Percentiles rank a stretch among this genome's conserved stretches.
Evolutionary conservation across 345 rosid species (phyloP).

Genomic region (Camelina sativa): DNA sequence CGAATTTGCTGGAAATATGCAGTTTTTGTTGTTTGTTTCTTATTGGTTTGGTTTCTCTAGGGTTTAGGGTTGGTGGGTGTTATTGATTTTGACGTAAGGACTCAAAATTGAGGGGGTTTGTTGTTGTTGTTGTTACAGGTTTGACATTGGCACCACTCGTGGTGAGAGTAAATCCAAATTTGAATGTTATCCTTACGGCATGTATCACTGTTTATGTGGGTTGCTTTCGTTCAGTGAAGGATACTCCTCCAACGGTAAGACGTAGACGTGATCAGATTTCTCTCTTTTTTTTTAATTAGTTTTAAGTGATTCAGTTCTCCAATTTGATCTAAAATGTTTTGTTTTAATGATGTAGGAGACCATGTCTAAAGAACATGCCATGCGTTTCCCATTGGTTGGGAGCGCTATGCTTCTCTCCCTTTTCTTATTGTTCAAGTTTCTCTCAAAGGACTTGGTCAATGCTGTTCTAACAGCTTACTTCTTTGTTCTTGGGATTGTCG

Average conservation of each 20-base stretch:
- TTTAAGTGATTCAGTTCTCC: background rate
- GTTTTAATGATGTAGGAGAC: slow-evolving; percentile 69
- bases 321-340: slow-evolving; percentile 21
- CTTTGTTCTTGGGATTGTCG: slow-evolving; percentile 88
- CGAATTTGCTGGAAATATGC: slow-evolving; percentile 8
- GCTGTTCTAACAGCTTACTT: slow-evolving; percentile 94
- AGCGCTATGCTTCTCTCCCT: slow-evolving; percentile 96
- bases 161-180: slow-evolving; percentile 84
- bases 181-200: slow-evolving; percentile 91
- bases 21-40: slow-evolving; percentile 1
- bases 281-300: background rate
- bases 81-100: background rate
- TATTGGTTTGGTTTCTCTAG: slow-evolving; percentile 34
- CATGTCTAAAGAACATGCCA: slow-evolving; percentile 97
- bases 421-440: slow-evolving; percentile 94
- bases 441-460: slow-evolving; percentile 94
- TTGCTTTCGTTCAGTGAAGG: slow-evolving; percentile 97
- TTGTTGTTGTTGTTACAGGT: slow-evolving; percentile 54
- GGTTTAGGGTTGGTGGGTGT: slow-evolving; percentile 34
- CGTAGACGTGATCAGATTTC: slow-evolving; percentile 21
- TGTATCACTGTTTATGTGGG: slow-evolving; percentile 93
- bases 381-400: slow-evolving; percentile 99
- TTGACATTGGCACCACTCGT: slow-evolving; percentile 90
- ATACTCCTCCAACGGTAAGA: slow-evolving; percentile 83
- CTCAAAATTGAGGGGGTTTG: slow-evolving; percentile 19